phyloP scores from a whole-genome alignment of 768 basidiomycete species.

The Naganishia vaughanmartiniae region DNA sequence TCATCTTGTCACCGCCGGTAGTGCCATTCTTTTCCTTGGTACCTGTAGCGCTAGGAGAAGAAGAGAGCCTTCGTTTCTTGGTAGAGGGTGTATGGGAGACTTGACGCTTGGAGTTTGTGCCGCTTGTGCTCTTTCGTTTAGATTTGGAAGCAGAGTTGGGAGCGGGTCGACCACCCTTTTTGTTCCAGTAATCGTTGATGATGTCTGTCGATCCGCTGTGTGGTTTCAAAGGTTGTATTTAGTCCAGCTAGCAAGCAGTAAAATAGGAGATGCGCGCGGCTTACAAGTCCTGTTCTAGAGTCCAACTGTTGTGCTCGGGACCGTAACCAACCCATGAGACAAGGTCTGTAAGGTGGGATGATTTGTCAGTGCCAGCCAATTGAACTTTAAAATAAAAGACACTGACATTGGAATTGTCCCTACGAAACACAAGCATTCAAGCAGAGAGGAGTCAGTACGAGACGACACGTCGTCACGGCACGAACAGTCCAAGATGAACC shows the following conservation, averaged over 20 bases:
- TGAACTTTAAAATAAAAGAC: background rate
- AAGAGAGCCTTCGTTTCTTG: slow-evolving; percentile 14
- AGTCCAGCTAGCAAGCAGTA: background rate
- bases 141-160: slow-evolving; percentile 12
- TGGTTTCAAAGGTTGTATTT: background rate
- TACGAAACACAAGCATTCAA: background rate
- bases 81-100: background rate
- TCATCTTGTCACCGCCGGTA: slow-evolving; percentile 27
- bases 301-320: slow-evolving; percentile 49
- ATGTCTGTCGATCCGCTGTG: slow-evolving; percentile 40
- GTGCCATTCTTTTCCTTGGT: background rate
- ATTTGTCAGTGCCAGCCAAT: background rate
- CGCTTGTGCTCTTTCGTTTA: slow-evolving; percentile 31
- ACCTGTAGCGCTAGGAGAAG: slow-evolving; percentile 25
- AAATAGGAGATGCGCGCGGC: slow-evolving; percentile 22
- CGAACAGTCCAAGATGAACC: background rate
- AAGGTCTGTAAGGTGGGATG: slow-evolving; percentile 34
- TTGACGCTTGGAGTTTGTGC: slow-evolving; percentile 25
- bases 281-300: slow-evolving; percentile 48
- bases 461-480: background rate
- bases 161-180: slow-evolving; percentile 36
- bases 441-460: background rate
- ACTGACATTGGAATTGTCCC: slow-evolving; percentile 38
- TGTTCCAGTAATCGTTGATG: slow-evolving; percentile 43
- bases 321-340: slow-evolving; percentile 51